phyloP scores from a whole-genome alignment of 805 yeast genomes.

The Henningerozyma blattae region DNA sequence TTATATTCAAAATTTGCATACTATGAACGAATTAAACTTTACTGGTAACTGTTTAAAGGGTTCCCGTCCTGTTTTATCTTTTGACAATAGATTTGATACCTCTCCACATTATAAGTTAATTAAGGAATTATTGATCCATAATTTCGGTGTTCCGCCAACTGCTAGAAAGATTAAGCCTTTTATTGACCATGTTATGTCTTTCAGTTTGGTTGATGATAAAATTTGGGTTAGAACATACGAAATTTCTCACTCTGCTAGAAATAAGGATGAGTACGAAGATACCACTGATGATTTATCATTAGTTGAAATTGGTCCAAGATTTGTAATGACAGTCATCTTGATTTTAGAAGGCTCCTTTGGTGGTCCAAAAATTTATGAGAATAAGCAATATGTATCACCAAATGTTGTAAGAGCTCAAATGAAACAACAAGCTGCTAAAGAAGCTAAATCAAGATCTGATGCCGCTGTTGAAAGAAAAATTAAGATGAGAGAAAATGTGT shows the following conservation, averaged over 20 bases:
- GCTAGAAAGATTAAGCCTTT: conserved; percentile 92
- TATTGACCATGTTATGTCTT: conserved; percentile 88
- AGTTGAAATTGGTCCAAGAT: conserved; percentile 94
- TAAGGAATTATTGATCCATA: conserved; percentile 72
- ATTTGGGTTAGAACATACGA: conserved; percentile 95
- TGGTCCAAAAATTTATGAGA: conserved; percentile 95
- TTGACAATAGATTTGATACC: conserved; percentile 67
- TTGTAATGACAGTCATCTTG: conserved; percentile 83
- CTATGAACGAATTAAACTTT: conserved; percentile 90
- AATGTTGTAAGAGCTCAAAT: conserved; percentile 86
- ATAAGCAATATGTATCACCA: conserved; percentile 93
- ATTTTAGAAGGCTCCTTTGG: conserved; percentile 94
- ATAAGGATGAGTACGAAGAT: conserved; percentile 40
- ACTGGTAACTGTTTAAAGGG: conserved; percentile 95
- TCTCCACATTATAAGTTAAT: conserved; percentile 59
- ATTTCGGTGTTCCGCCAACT: conserved; percentile 90
- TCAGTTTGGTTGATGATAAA: conserved; percentile 84
- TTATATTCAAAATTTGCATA: conserved; percentile 88
- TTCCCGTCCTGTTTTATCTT: conserved; percentile 84
- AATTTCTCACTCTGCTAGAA: conserved; percentile 50
- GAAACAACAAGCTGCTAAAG: conserved; percentile 67
- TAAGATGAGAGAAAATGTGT: conserved; percentile 60
- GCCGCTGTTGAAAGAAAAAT: conserved; percentile 68
- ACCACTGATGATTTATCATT: conserved; percentile 53
- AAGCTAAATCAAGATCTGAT: conserved; percentile 67